Base-by-base conservation (phyloP, 2,329 filamentous ascomycete genomes). In the Chaetomiaceae sp. region DNA sequence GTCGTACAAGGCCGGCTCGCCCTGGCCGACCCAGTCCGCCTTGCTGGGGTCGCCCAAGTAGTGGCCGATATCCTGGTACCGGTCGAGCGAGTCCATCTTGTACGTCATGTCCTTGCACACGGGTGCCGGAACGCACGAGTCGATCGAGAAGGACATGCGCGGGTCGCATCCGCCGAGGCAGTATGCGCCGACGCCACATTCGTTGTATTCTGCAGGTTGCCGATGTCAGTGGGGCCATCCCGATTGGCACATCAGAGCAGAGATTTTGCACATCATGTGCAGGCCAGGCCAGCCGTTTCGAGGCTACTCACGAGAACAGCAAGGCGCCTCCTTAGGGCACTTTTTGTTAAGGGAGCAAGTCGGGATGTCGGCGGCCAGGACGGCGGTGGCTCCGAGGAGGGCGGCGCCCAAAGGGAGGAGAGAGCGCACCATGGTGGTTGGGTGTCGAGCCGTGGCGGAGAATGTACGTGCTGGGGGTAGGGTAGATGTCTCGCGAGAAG, bases 131-230 rank as follows among this genome's bases (percentile, higher is more conserved):
- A 88, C 83, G 70, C 93, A 99, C 2, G 92, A 84, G 59, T 95
- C 83, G 61, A 96, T 78, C 12, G 81, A 81, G 73, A 84, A 87
- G 42, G 92, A 97, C 72, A 85, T 85, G 65, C 83, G 80, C 27
- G 90, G 88, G 66, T 97, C 92, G 74, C 93, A 99, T 57, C 93
- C 93, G 62, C 93, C 93, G 17, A 99, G 81, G 65, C 93, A 99
- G 78, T 87, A 97, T 50, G 91, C 93, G 63, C 93, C 93, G 50
- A 90, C 83, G 73, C 92, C 93, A 65, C 93, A 97, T 69, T 92
- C 78, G 62, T 89, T 89, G 70, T 96, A 97, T 70, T 93, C 89
- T 95, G 63, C 44, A 60, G 37, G 49, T 47, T 40, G 41, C 48
- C 38, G 56, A 43, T 27, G 55, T 59, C 39, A 59, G 52, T 33